Evolutionary conservation across 192 early-diverging fungal species (phyloP).

Genomic region (Phlyctochytrium arcticum): DNA sequence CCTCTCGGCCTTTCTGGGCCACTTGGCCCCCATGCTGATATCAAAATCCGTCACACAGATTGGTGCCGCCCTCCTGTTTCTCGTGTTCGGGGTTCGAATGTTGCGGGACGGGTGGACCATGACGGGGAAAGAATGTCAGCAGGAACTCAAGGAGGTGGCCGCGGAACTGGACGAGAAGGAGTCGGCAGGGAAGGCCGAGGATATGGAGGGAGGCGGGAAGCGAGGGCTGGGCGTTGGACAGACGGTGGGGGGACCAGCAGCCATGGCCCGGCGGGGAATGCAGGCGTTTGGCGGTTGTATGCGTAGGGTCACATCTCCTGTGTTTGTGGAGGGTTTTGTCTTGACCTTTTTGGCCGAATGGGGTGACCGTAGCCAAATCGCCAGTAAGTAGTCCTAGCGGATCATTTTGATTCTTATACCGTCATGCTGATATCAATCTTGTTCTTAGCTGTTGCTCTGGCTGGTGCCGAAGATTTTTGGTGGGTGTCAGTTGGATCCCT

Average conservation of each 20-base stretch:
- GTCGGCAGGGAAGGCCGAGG: constrained; percentile 26
- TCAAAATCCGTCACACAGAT: constrained; percentile 84
- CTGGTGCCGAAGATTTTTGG: constrained; percentile 90
- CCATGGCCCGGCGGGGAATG: background rate
- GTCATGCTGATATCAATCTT: background rate
- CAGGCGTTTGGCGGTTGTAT: background rate
- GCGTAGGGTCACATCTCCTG: constrained; percentile 74
- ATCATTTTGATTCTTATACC: constrained; percentile 10
- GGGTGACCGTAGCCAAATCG: constrained; percentile 95
- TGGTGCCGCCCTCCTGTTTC: constrained; percentile 78
- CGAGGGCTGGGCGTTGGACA: background rate
- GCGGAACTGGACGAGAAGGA: constrained; percentile 81
- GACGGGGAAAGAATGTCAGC: constrained; percentile 79
- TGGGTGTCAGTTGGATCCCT: constrained; percentile 87
- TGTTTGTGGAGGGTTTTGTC: constrained; percentile 94
- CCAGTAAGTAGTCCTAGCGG: constrained; percentile 45
- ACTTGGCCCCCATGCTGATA: constrained; percentile 82
- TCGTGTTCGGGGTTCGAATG: constrained; percentile 92
- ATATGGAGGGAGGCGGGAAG: constrained; percentile 22
- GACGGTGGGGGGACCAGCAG: background rate
- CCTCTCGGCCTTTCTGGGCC: constrained; percentile 89
- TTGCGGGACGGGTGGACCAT: constrained; percentile 77
- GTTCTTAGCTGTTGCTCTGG: constrained; percentile 75
- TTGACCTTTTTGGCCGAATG: constrained; percentile 97
- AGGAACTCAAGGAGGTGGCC: constrained; percentile 91